A percentile compares a stretch with the other conserved stretches of the same genome.
Conservation (phyloP, 2,329 filamentous ascomycete species). For the Monosporascus sp. region DNA sequence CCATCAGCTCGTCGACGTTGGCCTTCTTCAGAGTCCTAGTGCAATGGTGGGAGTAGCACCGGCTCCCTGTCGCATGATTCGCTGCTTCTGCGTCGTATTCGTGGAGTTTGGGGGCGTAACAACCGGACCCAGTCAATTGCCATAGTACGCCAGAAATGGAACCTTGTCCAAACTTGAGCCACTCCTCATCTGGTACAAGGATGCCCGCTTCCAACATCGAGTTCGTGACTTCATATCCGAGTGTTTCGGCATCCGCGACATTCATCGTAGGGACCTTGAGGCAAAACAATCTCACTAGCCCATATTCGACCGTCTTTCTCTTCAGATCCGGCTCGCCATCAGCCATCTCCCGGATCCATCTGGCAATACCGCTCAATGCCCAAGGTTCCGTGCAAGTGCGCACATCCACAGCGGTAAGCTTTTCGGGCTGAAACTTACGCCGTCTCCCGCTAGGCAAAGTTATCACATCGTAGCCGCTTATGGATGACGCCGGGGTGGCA, state of each 20-base stretch:
- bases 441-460: slow-evolving; percentile 73
- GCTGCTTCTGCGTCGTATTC: slow-evolving; percentile 39
- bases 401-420: slow-evolving; percentile 75
- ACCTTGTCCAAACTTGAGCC: slow-evolving; percentile 85
- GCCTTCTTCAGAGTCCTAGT: slow-evolving; percentile 93
- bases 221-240: slow-evolving; percentile 71
- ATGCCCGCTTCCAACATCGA: slow-evolving; percentile 76
- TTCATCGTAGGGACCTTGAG: slow-evolving; percentile 98
- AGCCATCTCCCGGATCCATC: slow-evolving; percentile 83
- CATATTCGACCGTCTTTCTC: slow-evolving; percentile 78
- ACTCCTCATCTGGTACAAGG: slow-evolving; percentile 86
- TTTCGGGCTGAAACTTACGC: slow-evolving; percentile 79
- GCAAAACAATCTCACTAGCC: slow-evolving; percentile 82
- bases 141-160: slow-evolving; percentile 84
- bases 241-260: slow-evolving; percentile 86
- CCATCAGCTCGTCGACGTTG: slow-evolving; percentile 69
- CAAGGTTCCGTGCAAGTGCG: slow-evolving; percentile 83
- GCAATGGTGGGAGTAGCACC: slow-evolving; percentile 93
- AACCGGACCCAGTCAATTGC: slow-evolving; percentile 86
- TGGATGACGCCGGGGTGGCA: slow-evolving; percentile 42
- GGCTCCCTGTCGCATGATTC: slow-evolving; percentile 52
- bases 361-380: slow-evolving; percentile 82
- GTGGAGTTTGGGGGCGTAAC: slow-evolving; percentile 83
- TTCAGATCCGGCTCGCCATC: slow-evolving; percentile 88
- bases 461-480: slow-evolving; percentile 73